phyloP scores from a whole-genome alignment of 306 rosid species.

The Cucumis cinereus region DNA sequence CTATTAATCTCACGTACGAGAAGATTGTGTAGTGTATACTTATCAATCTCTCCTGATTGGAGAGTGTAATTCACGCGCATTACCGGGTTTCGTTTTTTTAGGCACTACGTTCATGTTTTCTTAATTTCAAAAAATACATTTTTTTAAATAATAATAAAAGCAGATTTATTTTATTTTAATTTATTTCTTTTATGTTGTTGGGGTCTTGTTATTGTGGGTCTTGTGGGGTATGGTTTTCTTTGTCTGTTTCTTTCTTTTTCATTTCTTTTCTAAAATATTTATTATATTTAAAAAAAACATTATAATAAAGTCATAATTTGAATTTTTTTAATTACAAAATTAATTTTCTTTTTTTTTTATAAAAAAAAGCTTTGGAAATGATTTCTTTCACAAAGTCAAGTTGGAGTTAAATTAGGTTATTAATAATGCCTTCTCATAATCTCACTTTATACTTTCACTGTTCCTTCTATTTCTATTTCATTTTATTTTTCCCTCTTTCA shows the following conservation, averaged over 20 bases:
- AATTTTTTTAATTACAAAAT: background rate
- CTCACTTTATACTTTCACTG: background rate
- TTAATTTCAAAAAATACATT: background rate
- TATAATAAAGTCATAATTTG: conserved; percentile 2
- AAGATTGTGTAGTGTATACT: conserved; percentile 15
- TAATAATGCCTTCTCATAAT: background rate
- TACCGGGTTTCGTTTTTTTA: background rate
- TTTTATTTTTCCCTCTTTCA: background rate
- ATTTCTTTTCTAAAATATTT: conserved; percentile 4
- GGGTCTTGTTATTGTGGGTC: conserved; percentile 26
- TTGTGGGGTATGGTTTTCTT: conserved; percentile 30
- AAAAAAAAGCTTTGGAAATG: background rate
- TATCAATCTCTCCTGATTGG: conserved; percentile 39
- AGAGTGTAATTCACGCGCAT: conserved; percentile 32
- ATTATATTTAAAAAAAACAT: background rate
- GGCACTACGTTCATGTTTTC: background rate
- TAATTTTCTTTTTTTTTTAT: no score
- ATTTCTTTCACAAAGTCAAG: conserved; percentile 5
- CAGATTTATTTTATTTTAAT: no score
- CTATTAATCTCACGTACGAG: conserved; percentile 31
- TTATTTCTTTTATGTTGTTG: conserved; percentile 16
- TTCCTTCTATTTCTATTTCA: background rate
- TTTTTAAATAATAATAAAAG: no score
- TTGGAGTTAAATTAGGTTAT: conserved; percentile 3
- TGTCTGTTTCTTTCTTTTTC: conserved; percentile 33